Evolutionary conservation across 306 rosid genomes (phyloP).

Genomic region (Vigna radiata): DNA sequence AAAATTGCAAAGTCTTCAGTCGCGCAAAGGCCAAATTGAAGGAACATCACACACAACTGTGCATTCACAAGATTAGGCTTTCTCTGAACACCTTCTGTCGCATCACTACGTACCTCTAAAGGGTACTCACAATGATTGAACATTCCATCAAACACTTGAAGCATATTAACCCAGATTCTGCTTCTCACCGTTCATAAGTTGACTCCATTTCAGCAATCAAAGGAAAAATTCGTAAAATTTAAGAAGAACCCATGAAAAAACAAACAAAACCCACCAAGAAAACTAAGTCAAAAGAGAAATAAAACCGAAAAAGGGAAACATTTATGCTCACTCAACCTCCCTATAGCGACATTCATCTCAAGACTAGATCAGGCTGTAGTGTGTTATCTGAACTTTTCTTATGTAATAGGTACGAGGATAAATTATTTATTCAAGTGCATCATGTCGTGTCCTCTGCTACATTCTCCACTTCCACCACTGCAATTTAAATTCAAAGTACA

Average conservation of each 20-base stretch:
- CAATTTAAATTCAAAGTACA: too few relatives aligned
- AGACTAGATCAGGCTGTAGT: conserved; percentile 65
- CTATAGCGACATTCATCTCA: conserved; percentile 18
- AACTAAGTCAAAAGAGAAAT: not conserved
- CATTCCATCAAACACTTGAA: not conserved
- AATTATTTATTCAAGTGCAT: too few relatives aligned
- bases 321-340: not conserved
- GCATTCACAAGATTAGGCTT: conserved; percentile 18
- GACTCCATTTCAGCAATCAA: conserved; percentile 6
- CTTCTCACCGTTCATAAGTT: not conserved
- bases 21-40: not conserved
- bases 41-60: conserved; percentile 7
- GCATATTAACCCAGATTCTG: conserved; percentile 8
- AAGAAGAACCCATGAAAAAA: conserved; percentile 31
- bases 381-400: too few relatives aligned
- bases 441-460: too few relatives aligned
- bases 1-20: not conserved
- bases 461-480: too few relatives aligned
- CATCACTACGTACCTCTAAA: not conserved
- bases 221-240: conserved; percentile 4
- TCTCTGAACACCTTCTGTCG: conserved; percentile 16
- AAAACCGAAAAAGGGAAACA: conserved; percentile 27
- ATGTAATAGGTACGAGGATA: too few relatives aligned
- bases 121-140: not conserved
- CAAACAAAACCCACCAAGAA: conserved; percentile 45